phyloP scores from a whole-genome alignment of 2,329 filamentous ascomycete species.

The Penicillium expansum region DNA sequence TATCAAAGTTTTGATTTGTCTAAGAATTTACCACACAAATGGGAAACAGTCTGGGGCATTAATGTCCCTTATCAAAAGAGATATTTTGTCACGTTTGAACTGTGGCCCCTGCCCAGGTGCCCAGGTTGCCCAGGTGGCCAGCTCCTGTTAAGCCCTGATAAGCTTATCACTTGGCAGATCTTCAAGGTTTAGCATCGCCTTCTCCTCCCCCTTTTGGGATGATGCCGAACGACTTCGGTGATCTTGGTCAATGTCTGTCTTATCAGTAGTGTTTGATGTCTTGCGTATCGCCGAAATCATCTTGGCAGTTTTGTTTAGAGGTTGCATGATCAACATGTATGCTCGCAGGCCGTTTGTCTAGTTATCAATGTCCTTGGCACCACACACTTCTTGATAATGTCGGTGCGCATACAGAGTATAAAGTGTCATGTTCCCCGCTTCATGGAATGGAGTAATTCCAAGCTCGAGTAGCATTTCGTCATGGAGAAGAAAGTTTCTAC shows the following conservation, averaged over 20 bases:
- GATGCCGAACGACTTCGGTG: not conserved
- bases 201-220: constrained; percentile 19
- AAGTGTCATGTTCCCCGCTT: constrained; percentile 11
- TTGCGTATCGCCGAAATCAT: not conserved
- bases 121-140: not conserved
- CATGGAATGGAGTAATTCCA: not conserved
- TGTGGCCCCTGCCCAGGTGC: not conserved
- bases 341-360: not conserved
- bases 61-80: constrained; percentile 1
- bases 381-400: constrained; percentile 7
- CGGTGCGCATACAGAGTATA: constrained; percentile 18
- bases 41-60: not conserved
- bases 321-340: not conserved
- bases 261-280: not conserved
- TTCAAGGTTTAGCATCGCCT: constrained; percentile 11
- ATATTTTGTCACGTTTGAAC: not conserved
- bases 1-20: not conserved
- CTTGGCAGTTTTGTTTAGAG: not conserved
- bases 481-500: constrained; percentile 22
- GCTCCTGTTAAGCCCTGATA: not conserved
- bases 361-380: constrained; percentile 13
- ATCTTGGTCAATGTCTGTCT: not conserved
- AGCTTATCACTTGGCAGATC: constrained; percentile 20
- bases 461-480: not conserved
- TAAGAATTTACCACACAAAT: not conserved